Conservation (phyloP, 2,329 filamentous ascomycete genomes). For the Cadophora sp. region DNA sequence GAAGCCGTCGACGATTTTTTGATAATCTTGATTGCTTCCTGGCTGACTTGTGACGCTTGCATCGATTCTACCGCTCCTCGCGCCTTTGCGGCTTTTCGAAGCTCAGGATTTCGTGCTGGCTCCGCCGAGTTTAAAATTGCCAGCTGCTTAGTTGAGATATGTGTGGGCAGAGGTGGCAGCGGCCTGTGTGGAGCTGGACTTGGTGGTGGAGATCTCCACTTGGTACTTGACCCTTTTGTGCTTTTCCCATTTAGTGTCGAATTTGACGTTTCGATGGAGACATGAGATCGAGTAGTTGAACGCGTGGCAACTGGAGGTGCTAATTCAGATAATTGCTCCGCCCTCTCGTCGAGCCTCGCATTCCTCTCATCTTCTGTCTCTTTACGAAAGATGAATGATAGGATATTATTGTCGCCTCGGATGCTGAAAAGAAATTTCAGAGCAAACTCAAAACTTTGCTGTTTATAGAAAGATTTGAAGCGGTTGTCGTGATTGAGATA, state of each 20-base stretch:
- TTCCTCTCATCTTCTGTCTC: background rate
- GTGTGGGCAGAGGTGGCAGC: background rate
- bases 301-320: background rate
- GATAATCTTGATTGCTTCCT: background rate
- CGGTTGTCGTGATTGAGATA: background rate
- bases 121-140: background rate
- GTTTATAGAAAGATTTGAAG: constrained; percentile 4
- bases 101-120: background rate
- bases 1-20: background rate
- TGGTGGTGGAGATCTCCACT: background rate
- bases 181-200: background rate
- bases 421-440: background rate
- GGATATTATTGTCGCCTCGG: background rate
- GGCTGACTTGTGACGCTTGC: background rate
- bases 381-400: constrained; percentile 1
- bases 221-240: background rate
- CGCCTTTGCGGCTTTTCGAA: no score
- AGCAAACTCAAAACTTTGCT: constrained; percentile 12
- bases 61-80: background rate
- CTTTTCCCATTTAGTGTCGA: background rate
- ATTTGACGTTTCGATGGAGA: background rate
- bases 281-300: background rate
- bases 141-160: no score
- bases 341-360: background rate
- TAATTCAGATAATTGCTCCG: background rate